Percentiles rank a stretch among this genome's conserved stretches.
Conservation (phyloP, 129 eudicot genomes). For the Artemisia argyi region DNA sequence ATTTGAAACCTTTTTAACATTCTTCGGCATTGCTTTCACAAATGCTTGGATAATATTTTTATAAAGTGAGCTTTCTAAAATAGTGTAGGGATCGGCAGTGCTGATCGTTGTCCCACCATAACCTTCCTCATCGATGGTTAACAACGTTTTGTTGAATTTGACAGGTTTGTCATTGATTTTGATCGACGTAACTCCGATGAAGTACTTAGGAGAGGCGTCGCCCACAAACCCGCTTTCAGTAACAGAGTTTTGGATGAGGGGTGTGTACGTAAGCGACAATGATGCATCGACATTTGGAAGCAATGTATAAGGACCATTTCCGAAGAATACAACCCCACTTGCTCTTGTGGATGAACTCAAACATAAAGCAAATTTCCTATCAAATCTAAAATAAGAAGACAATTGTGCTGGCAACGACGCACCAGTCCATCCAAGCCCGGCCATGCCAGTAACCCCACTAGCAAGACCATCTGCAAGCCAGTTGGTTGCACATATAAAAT, state of each 20-base stretch:
- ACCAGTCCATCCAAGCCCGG: conserved; percentile 4
- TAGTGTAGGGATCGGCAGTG: not conserved
- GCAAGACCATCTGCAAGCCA: not conserved
- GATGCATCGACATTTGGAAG: not conserved
- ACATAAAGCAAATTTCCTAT: not conserved
- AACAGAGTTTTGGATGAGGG: not conserved
- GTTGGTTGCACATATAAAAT: not conserved
- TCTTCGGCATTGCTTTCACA: conserved; percentile 2
- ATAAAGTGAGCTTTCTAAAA: not conserved
- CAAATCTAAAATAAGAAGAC: not conserved
- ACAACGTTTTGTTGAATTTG: not conserved
- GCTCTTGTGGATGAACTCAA: not conserved
- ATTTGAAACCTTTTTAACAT: not conserved
- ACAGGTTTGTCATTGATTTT: not conserved
- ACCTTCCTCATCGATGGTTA: not conserved
- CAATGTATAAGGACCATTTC: not conserved
- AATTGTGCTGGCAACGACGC: not conserved
- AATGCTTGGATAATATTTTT: not conserved
- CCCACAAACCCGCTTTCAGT: not conserved
- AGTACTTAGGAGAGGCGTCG: conserved; percentile 10
- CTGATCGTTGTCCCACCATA: not conserved
- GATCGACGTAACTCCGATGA: not conserved
- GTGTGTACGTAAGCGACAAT: conserved; percentile 4
- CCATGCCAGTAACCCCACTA: conserved; percentile 2
- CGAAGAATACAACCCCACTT: not conserved